Conservation (phyloP, 2,329 filamentous ascomycete species). For the Penicillium olsonii region DNA sequence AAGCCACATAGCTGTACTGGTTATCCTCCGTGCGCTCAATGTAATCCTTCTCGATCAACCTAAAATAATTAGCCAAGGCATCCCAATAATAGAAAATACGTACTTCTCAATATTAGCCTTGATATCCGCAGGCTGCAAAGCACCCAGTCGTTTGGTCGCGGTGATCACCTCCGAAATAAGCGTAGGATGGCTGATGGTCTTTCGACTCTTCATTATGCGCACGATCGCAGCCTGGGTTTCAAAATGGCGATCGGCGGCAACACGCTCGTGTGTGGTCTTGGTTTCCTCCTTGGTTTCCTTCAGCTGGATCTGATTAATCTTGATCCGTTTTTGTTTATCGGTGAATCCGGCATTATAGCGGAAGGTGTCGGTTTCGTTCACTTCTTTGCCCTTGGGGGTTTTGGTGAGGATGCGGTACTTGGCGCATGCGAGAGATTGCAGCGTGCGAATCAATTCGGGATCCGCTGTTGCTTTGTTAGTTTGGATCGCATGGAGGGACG, state of each 20-base stretch:
- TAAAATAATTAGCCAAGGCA: slow-evolving; percentile 35
- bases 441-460: slow-evolving; percentile 78
- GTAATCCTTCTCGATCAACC: slow-evolving; percentile 91
- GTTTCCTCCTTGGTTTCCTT: slow-evolving; percentile 96
- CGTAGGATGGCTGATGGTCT: slow-evolving; percentile 82
- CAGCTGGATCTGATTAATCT: slow-evolving; percentile 98
- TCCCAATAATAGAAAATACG: slow-evolving; percentile 37
- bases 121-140: slow-evolving; percentile 81
- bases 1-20: slow-evolving; percentile 71
- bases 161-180: slow-evolving; percentile 90
- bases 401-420: slow-evolving; percentile 83
- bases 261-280: slow-evolving; percentile 86
- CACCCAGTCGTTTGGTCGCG: slow-evolving; percentile 82
- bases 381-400: slow-evolving; percentile 79
- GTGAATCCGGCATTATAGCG: slow-evolving; percentile 75
- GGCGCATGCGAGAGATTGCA: slow-evolving; percentile 92
- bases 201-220: slow-evolving; percentile 92
- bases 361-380: slow-evolving; percentile 78
- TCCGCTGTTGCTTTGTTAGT: slow-evolving; percentile 55
- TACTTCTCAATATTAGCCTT: slow-evolving; percentile 97
- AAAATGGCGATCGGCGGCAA: slow-evolving; percentile 86
- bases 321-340: slow-evolving; percentile 84
- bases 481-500: no score
- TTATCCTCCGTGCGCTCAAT: slow-evolving; percentile 75
- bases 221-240: slow-evolving; percentile 98